Evolutionary conservation across 2,329 filamentous ascomycete genomes (phyloP), one percentile per base, ranked within the genome.

Genomic region (Neospermospora avenae): DNA sequence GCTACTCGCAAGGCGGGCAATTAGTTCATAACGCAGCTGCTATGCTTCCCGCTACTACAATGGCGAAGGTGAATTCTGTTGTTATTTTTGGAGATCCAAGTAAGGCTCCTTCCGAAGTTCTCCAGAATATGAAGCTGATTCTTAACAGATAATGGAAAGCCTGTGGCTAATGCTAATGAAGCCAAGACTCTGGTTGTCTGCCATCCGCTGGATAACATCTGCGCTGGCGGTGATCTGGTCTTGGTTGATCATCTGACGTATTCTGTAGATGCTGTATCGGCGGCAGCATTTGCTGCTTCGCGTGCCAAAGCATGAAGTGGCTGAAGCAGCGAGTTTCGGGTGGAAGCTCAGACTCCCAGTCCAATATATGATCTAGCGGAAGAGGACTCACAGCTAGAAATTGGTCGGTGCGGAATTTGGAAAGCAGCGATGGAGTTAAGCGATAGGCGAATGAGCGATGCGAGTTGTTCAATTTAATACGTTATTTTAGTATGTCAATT

Each of bases 41-140:
- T 4, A 20, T 61, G 24, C 54, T 70, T 4, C 59, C 60, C 24
- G 58, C 60, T 37, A 28, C 37, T 20, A 65, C 58, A 11, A 61
- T 62, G 42, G 60, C 62, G 1, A 61, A 65, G 25, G 60, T 70
- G 22, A 63, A 39, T 46, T 65, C 68, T 24, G 68, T 67, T n/a
- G 61, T 70, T 18, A 65, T 68, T 41, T 70, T 70, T 53, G 68
- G 68, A 4, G 68, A 70, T 45, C 68, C 68, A 65, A 31, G 61
- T 37, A 39, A 60, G n/a, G n/a, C 35, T 37, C n/a, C 3, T 31
- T 39, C 25, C 25, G 3, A 11, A 13, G 13, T 13, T 13, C 31
- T 18, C 24, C 42, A 22, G 34, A 37, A 3, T 7, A n/a, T 31
- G 3, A 2, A 16, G 24, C 37, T 52, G 20, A 56, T 37, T 3